These are phyloP conservation scores for Oxyria digyna DNA, from an alignment of 148 eudicot genomes.

Conservation along the genomic window DNA sequence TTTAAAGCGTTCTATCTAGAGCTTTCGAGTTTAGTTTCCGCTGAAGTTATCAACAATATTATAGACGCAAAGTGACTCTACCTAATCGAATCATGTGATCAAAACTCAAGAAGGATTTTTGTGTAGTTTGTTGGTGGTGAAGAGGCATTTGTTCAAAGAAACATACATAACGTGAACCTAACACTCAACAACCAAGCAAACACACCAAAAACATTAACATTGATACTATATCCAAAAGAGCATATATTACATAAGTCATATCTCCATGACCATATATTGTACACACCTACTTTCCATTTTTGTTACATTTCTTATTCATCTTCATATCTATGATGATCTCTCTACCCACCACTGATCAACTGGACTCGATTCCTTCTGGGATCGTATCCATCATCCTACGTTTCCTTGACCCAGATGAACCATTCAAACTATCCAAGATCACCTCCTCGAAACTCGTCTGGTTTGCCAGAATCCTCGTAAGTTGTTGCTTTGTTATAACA, in stretches of 20 bases:
- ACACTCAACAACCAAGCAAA: neutral
- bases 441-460: conserved; percentile 21
- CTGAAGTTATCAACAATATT: no score
- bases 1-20: no score
- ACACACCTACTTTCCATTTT: neutral
- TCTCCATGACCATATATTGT: neutral
- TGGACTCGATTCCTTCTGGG: conserved; percentile 24
- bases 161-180: neutral
- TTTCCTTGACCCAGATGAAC: neutral
- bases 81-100: no score
- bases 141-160: no score
- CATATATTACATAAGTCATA: neutral
- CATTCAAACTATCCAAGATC: conserved; percentile 8
- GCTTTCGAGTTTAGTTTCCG: no score
- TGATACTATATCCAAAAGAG: neutral
- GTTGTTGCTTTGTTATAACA: conserved; percentile 54
- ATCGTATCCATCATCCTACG: conserved; percentile 13
- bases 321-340: neutral
- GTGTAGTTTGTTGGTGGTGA: no score
- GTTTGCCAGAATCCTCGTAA: conserved; percentile 28
- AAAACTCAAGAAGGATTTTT: no score
- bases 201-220: neutral
- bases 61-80: no score
- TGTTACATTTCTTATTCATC: neutral
- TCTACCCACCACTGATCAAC: neutral